These are phyloP conservation scores for Hypericum perforatum DNA, from an alignment of 345 rosid species.

Conservation along the genomic window DNA sequence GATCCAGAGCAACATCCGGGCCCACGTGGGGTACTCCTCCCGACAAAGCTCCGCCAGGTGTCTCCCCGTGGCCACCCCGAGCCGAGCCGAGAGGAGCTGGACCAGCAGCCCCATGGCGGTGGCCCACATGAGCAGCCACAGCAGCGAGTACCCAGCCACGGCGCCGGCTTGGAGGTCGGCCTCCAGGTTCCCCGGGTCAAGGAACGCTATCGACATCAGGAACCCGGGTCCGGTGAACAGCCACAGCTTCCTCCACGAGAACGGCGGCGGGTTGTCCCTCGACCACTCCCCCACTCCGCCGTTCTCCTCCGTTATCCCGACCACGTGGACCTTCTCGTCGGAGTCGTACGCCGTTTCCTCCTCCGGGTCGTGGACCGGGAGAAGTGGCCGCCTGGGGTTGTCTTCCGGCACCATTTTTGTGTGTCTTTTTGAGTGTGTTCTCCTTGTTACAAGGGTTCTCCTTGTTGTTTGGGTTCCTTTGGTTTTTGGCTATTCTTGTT, in stretches of 20 bases:
- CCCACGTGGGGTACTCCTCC: slow-evolving; percentile 88
- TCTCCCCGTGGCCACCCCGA: slow-evolving; percentile 84
- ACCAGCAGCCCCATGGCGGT: slow-evolving; percentile 90
- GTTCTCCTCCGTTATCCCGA: slow-evolving; percentile 24
- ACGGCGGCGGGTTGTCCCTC: slow-evolving; percentile 37
- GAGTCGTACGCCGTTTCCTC: slow-evolving; percentile 58
- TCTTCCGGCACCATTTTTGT: too few species aligned
- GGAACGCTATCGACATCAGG: slow-evolving; percentile 83
- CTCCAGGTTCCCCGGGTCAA: slow-evolving; percentile 92
- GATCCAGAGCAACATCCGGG: slow-evolving; percentile 60
- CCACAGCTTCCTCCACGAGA: slow-evolving; percentile 91
- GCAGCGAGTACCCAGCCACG: slow-evolving; percentile 80
- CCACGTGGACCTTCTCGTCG: slow-evolving; percentile 64
- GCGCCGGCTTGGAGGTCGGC: slow-evolving; percentile 97
- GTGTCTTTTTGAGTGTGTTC: too few species aligned
- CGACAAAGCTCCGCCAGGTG: slow-evolving; percentile 93
- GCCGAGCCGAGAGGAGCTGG: slow-evolving; percentile 78
- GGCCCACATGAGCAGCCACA: slow-evolving; percentile 89
- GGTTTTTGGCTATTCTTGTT: too few species aligned
- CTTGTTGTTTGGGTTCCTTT: too few species aligned
- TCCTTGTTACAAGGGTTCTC: too few species aligned
- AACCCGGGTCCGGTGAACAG: slow-evolving; percentile 93
- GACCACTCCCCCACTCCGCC: slow-evolving; percentile 25
- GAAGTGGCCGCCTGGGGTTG: slow-evolving; percentile 15
- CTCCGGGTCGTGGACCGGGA: slow-evolving; percentile 16